A percentile compares a stretch with the other conserved stretches of the same genome.
Evolutionary conservation across 352 stramenopile genomes (phyloP).

Genomic region (Globisporangium perplexum): DNA sequence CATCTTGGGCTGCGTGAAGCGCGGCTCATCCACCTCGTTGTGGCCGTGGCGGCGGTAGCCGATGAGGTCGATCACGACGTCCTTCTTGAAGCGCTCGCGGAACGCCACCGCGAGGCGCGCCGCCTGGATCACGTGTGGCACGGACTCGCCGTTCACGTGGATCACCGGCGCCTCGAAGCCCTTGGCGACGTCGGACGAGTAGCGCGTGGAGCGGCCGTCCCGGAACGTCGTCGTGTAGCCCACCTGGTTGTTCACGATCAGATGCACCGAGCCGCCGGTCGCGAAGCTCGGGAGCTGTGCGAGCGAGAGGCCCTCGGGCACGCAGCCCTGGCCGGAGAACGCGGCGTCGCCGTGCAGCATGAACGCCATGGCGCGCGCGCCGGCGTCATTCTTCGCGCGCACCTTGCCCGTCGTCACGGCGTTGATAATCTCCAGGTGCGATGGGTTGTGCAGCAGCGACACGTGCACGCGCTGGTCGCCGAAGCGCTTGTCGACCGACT

Average conservation of each 20-base stretch:
- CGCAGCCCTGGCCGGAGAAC: constrained; percentile 83
- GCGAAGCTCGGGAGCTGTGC: constrained; percentile 75
- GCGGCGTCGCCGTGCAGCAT: constrained; percentile 85
- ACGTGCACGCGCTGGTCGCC: constrained; percentile 54
- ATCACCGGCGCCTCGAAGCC: constrained; percentile 74
- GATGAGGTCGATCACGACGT: constrained; percentile 84
- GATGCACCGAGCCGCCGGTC: constrained; percentile 72
- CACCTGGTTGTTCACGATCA: constrained; percentile 90
- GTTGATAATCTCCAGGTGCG: constrained; percentile 88
- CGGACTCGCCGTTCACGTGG: constrained; percentile 87
- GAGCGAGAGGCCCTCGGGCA: constrained; percentile 69
- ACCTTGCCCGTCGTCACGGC: constrained; percentile 79
- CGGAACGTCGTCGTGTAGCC: constrained; percentile 86
- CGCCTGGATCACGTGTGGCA: constrained; percentile 70
- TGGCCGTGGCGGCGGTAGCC: constrained; percentile 84
- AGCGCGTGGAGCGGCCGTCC: constrained; percentile 74
- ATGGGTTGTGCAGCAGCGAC: constrained; percentile 85
- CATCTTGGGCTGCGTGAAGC: constrained; percentile 88
- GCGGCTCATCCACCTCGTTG: constrained; percentile 88
- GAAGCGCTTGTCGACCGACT: constrained; percentile 65
- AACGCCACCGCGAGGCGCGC: constrained; percentile 71
- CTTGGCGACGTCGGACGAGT: constrained; percentile 84
- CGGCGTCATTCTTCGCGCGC: constrained; percentile 69
- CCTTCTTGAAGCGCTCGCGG: constrained; percentile 80
- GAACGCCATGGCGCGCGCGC: constrained; percentile 65